Evolutionary conservation across 2,329 filamentous ascomycete genomes (phyloP).

Genomic region (Neonectria coccinea): DNA sequence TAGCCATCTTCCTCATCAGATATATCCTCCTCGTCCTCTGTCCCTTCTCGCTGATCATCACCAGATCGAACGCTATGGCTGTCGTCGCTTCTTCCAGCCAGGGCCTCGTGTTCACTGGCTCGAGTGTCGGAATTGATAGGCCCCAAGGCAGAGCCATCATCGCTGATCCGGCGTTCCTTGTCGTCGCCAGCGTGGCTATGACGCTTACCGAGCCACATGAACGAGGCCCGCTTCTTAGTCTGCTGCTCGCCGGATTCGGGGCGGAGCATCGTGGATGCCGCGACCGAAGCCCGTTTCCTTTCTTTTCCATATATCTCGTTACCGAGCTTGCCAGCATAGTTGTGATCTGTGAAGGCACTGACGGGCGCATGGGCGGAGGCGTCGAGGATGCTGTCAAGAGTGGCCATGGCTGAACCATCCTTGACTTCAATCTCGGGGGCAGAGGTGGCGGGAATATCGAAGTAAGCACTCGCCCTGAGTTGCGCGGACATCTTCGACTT

Average conservation of each 20-base stretch:
- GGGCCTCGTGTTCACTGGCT: conserved; percentile 36
- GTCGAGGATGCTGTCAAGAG: conserved; percentile 90
- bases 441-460: conserved; percentile 74
- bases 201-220: conserved; percentile 61
- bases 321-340: conserved; percentile 81
- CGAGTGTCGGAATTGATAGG: conserved; percentile 44
- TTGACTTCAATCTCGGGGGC: conserved; percentile 67
- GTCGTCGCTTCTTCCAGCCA: conserved; percentile 43
- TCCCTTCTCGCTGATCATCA: conserved; percentile 51
- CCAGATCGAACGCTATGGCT: conserved; percentile 42
- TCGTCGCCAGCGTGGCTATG: conserved; percentile 49
- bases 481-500: conserved; percentile 67
- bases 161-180: conserved; percentile 35
- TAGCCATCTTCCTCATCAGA: conserved; percentile 64
- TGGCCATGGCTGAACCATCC: conserved; percentile 86
- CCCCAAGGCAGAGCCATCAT: conserved; percentile 40
- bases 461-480: conserved; percentile 90
- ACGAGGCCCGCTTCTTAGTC: conserved; percentile 61
- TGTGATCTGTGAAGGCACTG: conserved; percentile 90
- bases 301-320: conserved; percentile 77
- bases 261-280: conserved; percentile 44
- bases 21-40: conserved; percentile 59
- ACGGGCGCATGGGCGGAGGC: conserved; percentile 90
- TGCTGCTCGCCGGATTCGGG: conserved; percentile 40
- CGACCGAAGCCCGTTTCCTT: conserved; percentile 60